These are phyloP conservation scores for Phialophora chinensis DNA, from an alignment of 2,329 filamentous ascomycete genomes.

Conservation along the genomic window DNA sequence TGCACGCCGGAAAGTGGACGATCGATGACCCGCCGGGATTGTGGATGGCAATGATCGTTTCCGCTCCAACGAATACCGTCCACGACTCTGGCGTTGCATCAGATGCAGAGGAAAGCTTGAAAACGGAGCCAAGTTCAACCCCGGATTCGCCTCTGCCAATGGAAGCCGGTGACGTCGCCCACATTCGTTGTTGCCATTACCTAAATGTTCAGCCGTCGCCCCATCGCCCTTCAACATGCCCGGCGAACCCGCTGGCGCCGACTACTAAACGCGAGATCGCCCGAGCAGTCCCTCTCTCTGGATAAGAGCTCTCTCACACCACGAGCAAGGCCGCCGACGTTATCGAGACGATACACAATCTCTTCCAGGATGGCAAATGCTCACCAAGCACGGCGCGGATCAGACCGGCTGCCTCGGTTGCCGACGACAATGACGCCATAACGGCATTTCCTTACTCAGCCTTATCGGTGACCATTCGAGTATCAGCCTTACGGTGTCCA, in stretches of 20 bases:
- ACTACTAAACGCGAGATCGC: not conserved
- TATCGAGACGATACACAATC: not conserved
- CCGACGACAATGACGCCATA: not conserved
- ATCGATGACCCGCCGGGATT: slow-evolving; percentile 1
- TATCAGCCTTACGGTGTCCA: not conserved
- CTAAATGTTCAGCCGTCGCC: slow-evolving; percentile 1
- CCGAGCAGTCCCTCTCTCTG: not conserved
- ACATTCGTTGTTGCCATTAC: not conserved
- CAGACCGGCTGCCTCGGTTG: slow-evolving; percentile 9
- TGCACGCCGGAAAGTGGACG: slow-evolving; percentile 15
- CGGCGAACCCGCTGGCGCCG: too few species aligned
- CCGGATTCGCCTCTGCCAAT: slow-evolving; percentile 18
- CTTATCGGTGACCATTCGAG: slow-evolving; percentile 15
- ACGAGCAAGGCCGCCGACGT: not conserved
- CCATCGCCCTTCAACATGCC: not conserved
- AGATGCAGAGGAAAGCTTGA: not conserved
- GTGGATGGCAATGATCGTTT: slow-evolving; percentile 3
- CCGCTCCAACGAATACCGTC: not conserved
- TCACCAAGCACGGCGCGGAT: not conserved
- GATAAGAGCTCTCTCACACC: not conserved
- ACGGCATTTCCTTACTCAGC: slow-evolving; percentile 6
- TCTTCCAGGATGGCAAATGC: not conserved
- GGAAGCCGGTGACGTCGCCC: not conserved
- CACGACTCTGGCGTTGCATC: not conserved
- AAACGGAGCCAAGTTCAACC: slow-evolving; percentile 8